Evolutionary conservation across 352 stramenopile species (phyloP), one percentile per base, ranked within the genome.

Genomic region (Globisporangium takayamanum): DNA sequence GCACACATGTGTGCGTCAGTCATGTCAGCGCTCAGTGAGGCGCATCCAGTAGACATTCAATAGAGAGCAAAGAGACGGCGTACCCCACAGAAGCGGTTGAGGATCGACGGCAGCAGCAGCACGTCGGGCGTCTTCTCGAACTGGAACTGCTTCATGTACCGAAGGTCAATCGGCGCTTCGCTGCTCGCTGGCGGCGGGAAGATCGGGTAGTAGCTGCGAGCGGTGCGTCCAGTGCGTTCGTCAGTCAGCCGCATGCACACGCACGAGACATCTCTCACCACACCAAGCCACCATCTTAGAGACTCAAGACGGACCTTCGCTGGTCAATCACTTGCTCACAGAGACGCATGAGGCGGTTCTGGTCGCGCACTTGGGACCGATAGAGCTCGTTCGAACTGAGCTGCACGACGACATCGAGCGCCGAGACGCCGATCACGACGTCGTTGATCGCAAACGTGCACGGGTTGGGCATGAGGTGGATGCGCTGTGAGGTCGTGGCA

Each of bases 391-490:
- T 90, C 37, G 82, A 91, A 60, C 85, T 92, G 52, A 94, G 62
- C 37, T 92, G 80, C 48, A 95, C 66, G 22, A 99, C 67, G 44
- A 97, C 76, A 72, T 99, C 97, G 16, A 94, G 89, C 0, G 92
- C 86, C 8, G 93, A 97, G 33, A 97, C 81, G 47, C 92, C 94
- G 57, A 99, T 88, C 15, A 96, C 73, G 15, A 98, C 64, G 52
- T 92, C 95, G 66, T 99, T 98, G 59, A 99, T 90, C 53, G 83
- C 78, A 51, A 99, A 94, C 22, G 92, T 97, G 60, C 84, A 96
- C 8, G 97, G 97, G 66, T 99, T 99, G 1, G 95, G 86, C 64
- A 98, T 88, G 63, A 96, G 94, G 66, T 98, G 90, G 7, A 99
- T 83, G 22, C 96, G 84, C 72, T 91, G 59, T 25, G 50, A 57